Conservation (phyloP, 208 protist genomes). For the Trypanosoma mega region DNA sequence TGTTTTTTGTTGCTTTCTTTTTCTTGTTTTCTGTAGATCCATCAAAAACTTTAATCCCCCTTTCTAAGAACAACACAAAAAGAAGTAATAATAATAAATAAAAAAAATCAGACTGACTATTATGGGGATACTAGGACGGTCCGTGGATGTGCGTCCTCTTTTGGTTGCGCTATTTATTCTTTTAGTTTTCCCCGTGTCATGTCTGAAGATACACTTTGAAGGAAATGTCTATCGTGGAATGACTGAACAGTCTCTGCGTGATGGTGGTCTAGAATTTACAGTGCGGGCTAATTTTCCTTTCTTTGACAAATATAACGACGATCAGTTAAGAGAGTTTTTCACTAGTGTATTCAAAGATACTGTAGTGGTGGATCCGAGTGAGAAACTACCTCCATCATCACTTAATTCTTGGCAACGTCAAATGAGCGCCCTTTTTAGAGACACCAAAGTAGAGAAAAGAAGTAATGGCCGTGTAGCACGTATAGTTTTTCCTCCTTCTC, state of each 20-base stretch:
- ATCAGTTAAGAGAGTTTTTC: constrained; percentile 4
- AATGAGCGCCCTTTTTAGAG: too few relatives aligned
- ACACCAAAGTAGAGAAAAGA: too few relatives aligned
- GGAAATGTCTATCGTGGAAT: constrained; percentile 67
- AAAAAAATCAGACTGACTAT: too few relatives aligned
- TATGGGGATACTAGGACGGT: too few relatives aligned
- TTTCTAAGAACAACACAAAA: too few relatives aligned
- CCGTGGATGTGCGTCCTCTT: too few relatives aligned
- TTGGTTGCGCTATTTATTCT: constrained; percentile 12
- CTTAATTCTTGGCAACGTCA: too few relatives aligned
- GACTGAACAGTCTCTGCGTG: constrained; percentile 33
- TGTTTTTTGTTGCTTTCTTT: constrained; percentile 6
- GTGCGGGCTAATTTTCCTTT: constrained; percentile 54
- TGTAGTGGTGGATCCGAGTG: background rate
- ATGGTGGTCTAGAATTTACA: constrained; percentile 51
- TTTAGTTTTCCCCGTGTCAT: background rate
- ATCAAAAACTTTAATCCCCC: too few relatives aligned
- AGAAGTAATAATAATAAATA: background rate
- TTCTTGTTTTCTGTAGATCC: constrained; percentile 16
- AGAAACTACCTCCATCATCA: too few relatives aligned
- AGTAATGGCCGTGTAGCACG: too few relatives aligned
- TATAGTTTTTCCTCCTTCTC: too few relatives aligned
- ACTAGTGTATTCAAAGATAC: background rate
- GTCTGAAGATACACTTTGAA: constrained; percentile 52
- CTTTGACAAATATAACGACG: constrained; percentile 28